Conservation (phyloP, 2,329 filamentous ascomycete genomes). For the Nemania serpens region DNA sequence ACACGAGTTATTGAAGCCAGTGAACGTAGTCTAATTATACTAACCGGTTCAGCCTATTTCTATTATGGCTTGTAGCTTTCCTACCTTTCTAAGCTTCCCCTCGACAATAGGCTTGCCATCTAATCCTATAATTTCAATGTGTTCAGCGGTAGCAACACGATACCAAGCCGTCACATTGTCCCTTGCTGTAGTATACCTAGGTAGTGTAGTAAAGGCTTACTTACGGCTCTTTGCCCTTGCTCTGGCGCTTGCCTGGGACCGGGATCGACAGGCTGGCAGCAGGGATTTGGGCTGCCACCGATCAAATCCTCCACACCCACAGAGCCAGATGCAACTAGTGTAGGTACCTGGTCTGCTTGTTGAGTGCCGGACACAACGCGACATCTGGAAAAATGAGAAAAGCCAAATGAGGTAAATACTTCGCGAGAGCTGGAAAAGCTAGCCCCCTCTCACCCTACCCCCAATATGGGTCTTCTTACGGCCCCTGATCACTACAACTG, state of each 20-base stretch:
- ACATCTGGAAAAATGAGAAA: slow-evolving; percentile 33
- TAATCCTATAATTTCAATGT: slow-evolving; percentile 19
- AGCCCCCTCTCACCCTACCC: slow-evolving; percentile 17
- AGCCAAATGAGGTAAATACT: slow-evolving; percentile 23
- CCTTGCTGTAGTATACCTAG: slow-evolving; percentile 27
- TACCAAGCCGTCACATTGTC: slow-evolving; percentile 27
- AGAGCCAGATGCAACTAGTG: slow-evolving; percentile 15
- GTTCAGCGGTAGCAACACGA: slow-evolving; percentile 21
- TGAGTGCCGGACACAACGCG: slow-evolving; percentile 28
- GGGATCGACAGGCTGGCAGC: slow-evolving; percentile 37
- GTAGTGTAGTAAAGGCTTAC: slow-evolving; percentile 1
- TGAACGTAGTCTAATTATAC: slow-evolving; percentile 9
- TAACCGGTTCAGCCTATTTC: slow-evolving; percentile 28
- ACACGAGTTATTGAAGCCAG: slow-evolving; percentile 12
- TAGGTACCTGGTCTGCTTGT: slow-evolving; percentile 2
- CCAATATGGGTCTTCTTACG: slow-evolving; percentile 5
- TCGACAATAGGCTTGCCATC: slow-evolving; percentile 11
- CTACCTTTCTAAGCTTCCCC: slow-evolving; percentile 25
- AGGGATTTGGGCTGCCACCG: slow-evolving; percentile 35
- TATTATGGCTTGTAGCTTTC: slow-evolving; percentile 13
- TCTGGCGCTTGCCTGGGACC: slow-evolving; percentile 35
- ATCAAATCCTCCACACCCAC: slow-evolving; percentile 26
- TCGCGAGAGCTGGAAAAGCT: slow-evolving; percentile 16
- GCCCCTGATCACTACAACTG: slow-evolving; percentile 25
- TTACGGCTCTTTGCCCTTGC: slow-evolving; percentile 28